Evolutionary conservation across 768 basidiomycete species (phyloP), one percentile per base, ranked within the genome.

Genomic region (Suillus alpinus): DNA sequence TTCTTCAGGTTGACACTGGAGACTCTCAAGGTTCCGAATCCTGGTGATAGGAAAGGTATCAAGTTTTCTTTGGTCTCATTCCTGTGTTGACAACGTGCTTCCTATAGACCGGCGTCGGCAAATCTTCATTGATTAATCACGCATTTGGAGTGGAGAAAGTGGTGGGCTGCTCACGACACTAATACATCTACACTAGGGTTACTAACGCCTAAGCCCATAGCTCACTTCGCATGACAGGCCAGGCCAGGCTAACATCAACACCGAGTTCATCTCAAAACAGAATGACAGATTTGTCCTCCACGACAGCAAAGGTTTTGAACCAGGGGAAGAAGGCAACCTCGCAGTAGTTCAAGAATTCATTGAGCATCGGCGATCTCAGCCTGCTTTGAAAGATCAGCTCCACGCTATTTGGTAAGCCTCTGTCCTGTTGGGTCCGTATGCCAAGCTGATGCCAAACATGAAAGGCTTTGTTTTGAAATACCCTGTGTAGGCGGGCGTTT

Each of bases 271-370:
- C 29, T 65, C 65, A 31, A 18, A 4, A 52, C 20, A 61, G 46
- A 65, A 65, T 31, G 26, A 46, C 6, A 56, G 56, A 46, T 59
- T 65, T 52, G 44, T 65, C 23, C 64, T 65, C 29, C 65, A 65
- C n/a, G 64, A 65, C 43, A 65, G 65, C 37, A 8, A 31, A 56
- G 65, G 65, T 14, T 65, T 65, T 29, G 65, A 65, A 59, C 44
- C 60, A 37, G 65, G 64, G 1, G 59, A 64, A 1, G 20, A 12
- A 18, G 49, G 32, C 6, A 65, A 39, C 40, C 26, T 41, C 39
- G 6, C 37, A 7, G 50, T 39, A 18, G 57, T 65, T 6, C 52
- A 55, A 26, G 9, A 50, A 6, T 65, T 65, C 51, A 65, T 65
- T 44, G 4, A 65, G 9, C 10, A n/a, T 10, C 46, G 64, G 40